These are phyloP conservation scores for Stagonosporopsis chrysanthemi DNA, from an alignment of 2,329 filamentous ascomycete species.

Conservation along the genomic window DNA sequence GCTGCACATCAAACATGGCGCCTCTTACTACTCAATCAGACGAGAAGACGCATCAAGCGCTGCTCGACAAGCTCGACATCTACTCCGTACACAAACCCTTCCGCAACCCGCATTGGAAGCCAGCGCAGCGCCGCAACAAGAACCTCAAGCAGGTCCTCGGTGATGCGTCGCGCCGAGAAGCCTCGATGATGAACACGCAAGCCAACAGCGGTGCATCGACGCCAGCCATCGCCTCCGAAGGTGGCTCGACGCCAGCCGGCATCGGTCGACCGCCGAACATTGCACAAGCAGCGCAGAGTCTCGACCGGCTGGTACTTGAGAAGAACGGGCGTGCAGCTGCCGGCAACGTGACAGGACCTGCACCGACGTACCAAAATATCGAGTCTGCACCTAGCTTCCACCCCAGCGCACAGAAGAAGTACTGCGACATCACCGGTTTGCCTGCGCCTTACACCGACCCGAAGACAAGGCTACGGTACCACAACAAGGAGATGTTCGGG, in stretches of 20 bases:
- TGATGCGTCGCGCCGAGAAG: constrained; percentile 86
- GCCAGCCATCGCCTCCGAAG: constrained; percentile 53
- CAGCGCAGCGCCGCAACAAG: constrained; percentile 95
- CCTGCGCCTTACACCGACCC: constrained; percentile 93
- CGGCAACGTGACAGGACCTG: constrained; percentile 59
- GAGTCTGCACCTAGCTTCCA: constrained; percentile 89
- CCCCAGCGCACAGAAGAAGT: constrained; percentile 80
- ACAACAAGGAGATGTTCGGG: constrained; percentile 89
- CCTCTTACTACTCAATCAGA: constrained; percentile 74
- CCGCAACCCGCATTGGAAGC: constrained; percentile 88
- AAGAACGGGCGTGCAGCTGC: constrained; percentile 65
- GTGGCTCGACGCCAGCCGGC: constrained; percentile 64
- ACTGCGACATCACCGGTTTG: constrained; percentile 95
- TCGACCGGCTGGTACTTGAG: constrained; percentile 88
- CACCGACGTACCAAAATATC: constrained; percentile 93
- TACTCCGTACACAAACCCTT: constrained; percentile 86
- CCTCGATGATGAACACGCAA: constrained; percentile 83
- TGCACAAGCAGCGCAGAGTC: constrained; percentile 84
- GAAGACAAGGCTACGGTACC: constrained; percentile 91
- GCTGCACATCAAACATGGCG: constrained; percentile 53
- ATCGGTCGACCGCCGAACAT: constrained; percentile 70
- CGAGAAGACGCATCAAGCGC: constrained; percentile 78
- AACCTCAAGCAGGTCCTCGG: constrained; percentile 96
- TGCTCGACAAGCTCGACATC: constrained; percentile 92
- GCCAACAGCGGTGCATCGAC: constrained; percentile 83